These are phyloP conservation scores for Ganoderma sinense DNA, from an alignment of 1,284 basidiomycete genomes.

Conservation along the genomic window DNA sequence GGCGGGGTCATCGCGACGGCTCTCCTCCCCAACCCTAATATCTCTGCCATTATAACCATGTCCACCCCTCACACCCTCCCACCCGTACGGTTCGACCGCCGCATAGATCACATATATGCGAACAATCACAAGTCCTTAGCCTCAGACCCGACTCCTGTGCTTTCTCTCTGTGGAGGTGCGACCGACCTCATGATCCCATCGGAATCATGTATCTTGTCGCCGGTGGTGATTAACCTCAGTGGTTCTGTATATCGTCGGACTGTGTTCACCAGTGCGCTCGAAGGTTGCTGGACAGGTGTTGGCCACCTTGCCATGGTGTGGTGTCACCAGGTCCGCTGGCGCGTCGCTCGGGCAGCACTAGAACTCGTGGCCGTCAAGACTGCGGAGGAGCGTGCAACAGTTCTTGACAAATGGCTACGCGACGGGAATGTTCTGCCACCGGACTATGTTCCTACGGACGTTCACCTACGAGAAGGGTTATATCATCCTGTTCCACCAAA, in stretches of 20 bases:
- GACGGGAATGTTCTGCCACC: constrained; percentile 59
- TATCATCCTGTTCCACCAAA: constrained; percentile 47
- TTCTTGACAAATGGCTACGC: constrained; percentile 71
- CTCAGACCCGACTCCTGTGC: constrained; percentile 64
- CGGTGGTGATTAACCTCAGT: constrained; percentile 29
- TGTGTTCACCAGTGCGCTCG: constrained; percentile 87
- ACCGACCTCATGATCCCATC: constrained; percentile 94
- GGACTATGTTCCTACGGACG: constrained; percentile 14
- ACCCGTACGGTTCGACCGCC: constrained; percentile 87
- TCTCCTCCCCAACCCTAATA: constrained; percentile 65
- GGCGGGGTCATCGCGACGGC: constrained; percentile 93
- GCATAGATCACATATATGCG: constrained; percentile 80
- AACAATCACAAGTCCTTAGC: constrained; percentile 46
- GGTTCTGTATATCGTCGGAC: constrained; percentile 64
- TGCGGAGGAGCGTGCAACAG: constrained; percentile 40
- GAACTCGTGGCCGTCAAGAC: constrained; percentile 59
- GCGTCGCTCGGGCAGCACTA: constrained; percentile 81
- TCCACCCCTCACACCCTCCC: constrained; percentile 92
- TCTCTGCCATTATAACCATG: constrained; percentile 92
- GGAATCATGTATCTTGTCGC: constrained; percentile 83
- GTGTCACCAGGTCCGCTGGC: constrained; percentile 97
- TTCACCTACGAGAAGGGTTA: constrained; percentile 34
- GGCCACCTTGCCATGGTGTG: constrained; percentile 98
- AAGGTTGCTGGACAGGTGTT: constrained; percentile 93
- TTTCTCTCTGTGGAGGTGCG: constrained; percentile 93